Base-by-base conservation (phyloP, 768 basidiomycete genomes). In the Mycena belliarum region DNA sequence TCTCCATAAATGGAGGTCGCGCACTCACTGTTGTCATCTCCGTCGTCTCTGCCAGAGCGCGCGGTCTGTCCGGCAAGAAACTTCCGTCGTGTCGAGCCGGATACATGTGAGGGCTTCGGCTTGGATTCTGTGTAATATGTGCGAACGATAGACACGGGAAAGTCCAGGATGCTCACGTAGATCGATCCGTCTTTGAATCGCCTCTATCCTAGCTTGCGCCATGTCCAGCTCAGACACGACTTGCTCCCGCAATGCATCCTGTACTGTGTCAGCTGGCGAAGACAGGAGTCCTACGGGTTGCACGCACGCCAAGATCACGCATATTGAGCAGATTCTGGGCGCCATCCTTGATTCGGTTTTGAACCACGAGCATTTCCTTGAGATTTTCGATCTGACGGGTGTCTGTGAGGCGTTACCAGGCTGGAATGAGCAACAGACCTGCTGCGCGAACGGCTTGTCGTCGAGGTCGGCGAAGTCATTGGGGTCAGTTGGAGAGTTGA, bases 321-420 rank as follows among this genome's bases (percentile, higher is more conserved):
- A 91, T 87, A 64, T 85, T 85, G 15, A 97, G 76, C 59, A 98
- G 80, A 64, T 90, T 94, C 76, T 95, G 93, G 1, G 95, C 95
- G 12, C 95, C 95, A 71, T 94, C 93, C 69, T 86, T 93, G 60
- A 97, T 93, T 52, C 89, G 80, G 60, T 84, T 85, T 73, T 95
- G 88, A 59, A 90, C 79, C 51, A 84, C 82, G 20, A 95, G 77
- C 66, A 86, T 84, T 52, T 79, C 80, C 48, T 83, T 82, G 20
- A 97, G 77, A 6, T 78, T 73, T 43, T 87, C 86, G 29, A 32
- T 6, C 29, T 32, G 29, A 6, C 6, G 29, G 12, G 29, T 6
- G 29, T 12, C 6, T 32, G 6, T 12, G 29, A 32, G 29, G 7
- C 12, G 29, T 12, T 32, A 12, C 12, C 29, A 12, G 12, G 12